Conservation (phyloP, 2,329 filamentous ascomycete species). For the Diaporthe ampelina region DNA sequence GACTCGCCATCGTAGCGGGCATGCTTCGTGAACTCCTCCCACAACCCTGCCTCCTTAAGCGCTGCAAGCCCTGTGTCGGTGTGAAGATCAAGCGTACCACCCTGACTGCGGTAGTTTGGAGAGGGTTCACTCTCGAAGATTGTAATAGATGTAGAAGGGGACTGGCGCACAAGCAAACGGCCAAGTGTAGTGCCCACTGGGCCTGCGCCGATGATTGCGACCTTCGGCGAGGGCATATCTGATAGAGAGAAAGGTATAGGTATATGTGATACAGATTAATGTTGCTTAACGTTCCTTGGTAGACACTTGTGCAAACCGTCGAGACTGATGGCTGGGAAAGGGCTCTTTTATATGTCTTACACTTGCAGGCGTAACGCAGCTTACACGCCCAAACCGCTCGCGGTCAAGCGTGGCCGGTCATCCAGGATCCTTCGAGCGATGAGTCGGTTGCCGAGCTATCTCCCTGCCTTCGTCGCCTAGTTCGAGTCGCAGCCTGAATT, state of each 20-base stretch:
- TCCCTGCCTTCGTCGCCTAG: background rate
- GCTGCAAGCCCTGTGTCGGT: constrained; percentile 64
- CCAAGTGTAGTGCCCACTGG: constrained; percentile 65
- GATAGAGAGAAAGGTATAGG: background rate
- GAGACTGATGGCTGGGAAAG: background rate
- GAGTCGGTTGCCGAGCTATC: background rate
- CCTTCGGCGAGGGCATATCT: constrained; percentile 46
- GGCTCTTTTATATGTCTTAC: background rate
- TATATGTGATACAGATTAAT: background rate
- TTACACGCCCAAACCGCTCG: constrained; percentile 9
- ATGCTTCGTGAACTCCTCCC: constrained; percentile 62
- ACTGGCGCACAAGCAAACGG: constrained; percentile 63
- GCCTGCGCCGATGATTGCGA: constrained; percentile 65
- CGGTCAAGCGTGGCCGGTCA: background rate
- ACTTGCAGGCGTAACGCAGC: background rate
- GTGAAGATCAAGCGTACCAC: constrained; percentile 69
- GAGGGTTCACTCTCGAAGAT: constrained; percentile 65
- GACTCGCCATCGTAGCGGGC: constrained; percentile 67
- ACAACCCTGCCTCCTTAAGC: constrained; percentile 63
- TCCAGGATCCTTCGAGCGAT: constrained; percentile 11
- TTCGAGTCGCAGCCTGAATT: background rate
- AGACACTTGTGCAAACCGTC: background rate
- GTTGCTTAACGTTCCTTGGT: background rate
- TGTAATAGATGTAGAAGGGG: constrained; percentile 56
- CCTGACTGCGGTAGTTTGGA: constrained; percentile 61